Percentiles rank a stretch among this genome's conserved stretches.
phyloP scores from a whole-genome alignment of 306 rosid species.

The Alnus rubra region DNA sequence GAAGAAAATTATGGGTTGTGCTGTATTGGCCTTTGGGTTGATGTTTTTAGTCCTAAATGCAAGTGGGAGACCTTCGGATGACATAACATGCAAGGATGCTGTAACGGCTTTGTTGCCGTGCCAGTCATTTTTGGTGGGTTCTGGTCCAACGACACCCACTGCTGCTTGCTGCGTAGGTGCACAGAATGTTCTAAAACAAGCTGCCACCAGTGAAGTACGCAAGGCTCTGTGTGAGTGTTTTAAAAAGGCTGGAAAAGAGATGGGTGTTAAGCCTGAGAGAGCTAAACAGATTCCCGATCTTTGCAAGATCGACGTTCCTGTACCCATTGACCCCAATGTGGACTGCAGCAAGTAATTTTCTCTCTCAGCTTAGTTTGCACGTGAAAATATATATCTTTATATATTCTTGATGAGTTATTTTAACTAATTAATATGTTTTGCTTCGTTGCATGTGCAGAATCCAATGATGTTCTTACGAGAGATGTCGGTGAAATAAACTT shows the following conservation, averaged over 20 bases:
- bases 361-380: not conserved
- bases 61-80: not conserved
- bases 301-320: conserved; percentile 14
- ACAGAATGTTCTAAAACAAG: too few species aligned
- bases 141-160: conserved; percentile 3
- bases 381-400: too few species aligned
- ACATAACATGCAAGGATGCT: conserved; percentile 28
- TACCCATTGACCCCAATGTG: conserved; percentile 33
- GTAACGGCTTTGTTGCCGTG: not conserved
- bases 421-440: too few species aligned
- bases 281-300: conserved; percentile 1
- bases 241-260: too few species aligned
- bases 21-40: not conserved
- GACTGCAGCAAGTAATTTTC: conserved; percentile 28
- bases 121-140: not conserved
- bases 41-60: too few species aligned
- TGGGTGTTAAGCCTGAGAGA: conserved; percentile 2
- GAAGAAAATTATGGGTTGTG: conserved; percentile 9
- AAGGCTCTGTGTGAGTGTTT: too few species aligned
- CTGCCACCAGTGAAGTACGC: too few species aligned
- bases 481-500: not conserved
- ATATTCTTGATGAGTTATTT: too few species aligned
- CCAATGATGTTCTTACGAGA: not conserved
- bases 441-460: not conserved
- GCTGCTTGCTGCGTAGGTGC: conserved; percentile 15